A percentile compares a stretch with the other conserved stretches of the same genome.
Evolutionary conservation across 176 grass and related monocot species (phyloP).

Genomic region (Bromus sterilis): DNA sequence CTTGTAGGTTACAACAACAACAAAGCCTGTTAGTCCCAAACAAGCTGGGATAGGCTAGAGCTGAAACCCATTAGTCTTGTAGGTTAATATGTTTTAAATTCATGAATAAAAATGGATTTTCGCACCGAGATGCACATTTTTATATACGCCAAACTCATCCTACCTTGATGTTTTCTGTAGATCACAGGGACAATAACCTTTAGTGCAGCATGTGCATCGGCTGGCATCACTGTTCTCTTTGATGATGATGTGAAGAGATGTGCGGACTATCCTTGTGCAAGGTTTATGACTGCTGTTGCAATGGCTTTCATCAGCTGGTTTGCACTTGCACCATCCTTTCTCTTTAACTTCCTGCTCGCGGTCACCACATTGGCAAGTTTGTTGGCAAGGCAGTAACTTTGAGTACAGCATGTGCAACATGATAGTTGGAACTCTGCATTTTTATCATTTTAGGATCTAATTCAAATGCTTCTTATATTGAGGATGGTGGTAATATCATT

Average conservation of each 20-base stretch:
- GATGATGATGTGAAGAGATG: slow-evolving; percentile 81
- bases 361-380: slow-evolving; percentile 45
- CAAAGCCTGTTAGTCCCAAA: no score
- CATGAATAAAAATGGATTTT: not conserved
- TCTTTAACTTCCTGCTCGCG: slow-evolving; percentile 90
- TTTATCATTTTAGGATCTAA: not conserved
- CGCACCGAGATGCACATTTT: not conserved
- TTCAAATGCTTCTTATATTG: not conserved
- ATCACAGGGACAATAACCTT: slow-evolving; percentile 83
- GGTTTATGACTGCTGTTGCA: slow-evolving; percentile 72
- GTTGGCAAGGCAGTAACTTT: no score
- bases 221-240: slow-evolving; percentile 87
- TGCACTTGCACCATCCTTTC: slow-evolving; percentile 69
- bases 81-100: not conserved
- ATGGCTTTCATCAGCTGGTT: slow-evolving; percentile 98
- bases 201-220: slow-evolving; percentile 86
- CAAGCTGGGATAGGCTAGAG: no score
- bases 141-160: not conserved
- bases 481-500: not conserved
- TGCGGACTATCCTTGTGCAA: slow-evolving; percentile 64
- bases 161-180: slow-evolving; percentile 28
- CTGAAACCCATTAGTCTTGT: not conserved
- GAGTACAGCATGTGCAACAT: not conserved
- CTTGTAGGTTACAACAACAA: not conserved
- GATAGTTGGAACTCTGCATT: not conserved